Evolutionary conservation across 208 protist species (phyloP), one percentile per base, ranked within the genome.

Genomic region (Trypanosoma lewisi): DNA sequence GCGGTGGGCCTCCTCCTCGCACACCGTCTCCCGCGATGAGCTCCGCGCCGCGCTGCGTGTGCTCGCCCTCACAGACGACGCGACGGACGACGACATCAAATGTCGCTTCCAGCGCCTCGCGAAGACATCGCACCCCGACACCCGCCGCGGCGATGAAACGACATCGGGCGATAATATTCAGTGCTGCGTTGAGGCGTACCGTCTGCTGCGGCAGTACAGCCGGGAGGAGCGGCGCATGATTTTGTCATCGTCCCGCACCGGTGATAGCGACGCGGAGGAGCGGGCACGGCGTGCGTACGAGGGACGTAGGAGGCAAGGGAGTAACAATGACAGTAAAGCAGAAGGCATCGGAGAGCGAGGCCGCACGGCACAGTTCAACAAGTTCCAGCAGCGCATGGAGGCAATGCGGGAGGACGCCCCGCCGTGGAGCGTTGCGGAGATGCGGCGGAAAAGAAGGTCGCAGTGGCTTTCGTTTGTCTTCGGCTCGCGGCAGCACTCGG

Each of bases 81-180:
- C 74, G 62, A 87, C 70, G 0, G 86, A 93, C 49, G 69, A 41
- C 5, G 86, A 93, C 21, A 73, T 93, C 4, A 89, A 85, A 51
- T 8, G 39, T 2, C 72, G 75, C 0, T 93, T 86, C 60, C 82
- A 80, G 16, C 28, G 60, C 9, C 77, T 84, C 19, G 82, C 73
- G 0, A 87, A 83, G 45, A 60, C 37, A 2, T 70, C 80, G 51
- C 86, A 93, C 53, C 86, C 86, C 0, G 86, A 93, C 63, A 63
- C 68, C 4, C 41, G 71, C 49, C 36, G 21, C 17, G 1, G 44
- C 41, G 12, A 30, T 45, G 44, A 30, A 45, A 9, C 48, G 8
- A 21, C 41, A 17, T 47, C 48, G 5, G 56, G n/a, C 30, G 67
- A 73, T 2, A 54, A 50, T 17, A 73, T 80, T 61, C 50, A 57